Conservation (phyloP, 805 yeast species). For the Metschnikowia peoriensis region DNA sequence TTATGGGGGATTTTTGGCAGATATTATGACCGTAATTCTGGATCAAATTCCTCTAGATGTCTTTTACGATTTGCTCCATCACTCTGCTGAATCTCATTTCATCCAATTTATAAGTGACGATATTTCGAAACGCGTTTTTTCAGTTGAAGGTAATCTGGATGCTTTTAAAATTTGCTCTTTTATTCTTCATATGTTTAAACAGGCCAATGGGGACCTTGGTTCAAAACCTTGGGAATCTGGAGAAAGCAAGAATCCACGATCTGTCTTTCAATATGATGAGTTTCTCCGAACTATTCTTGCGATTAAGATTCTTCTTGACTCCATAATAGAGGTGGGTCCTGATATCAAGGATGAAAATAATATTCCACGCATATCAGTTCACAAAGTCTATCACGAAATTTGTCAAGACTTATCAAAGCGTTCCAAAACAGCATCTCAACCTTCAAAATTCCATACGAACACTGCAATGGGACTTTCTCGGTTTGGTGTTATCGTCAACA, state of each 20-base stretch:
- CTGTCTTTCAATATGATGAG: conserved; percentile 40
- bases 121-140: not conserved
- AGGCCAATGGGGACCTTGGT: not conserved
- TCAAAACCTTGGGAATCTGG: not conserved
- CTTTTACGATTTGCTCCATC: conserved; percentile 38
- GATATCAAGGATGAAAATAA: not conserved
- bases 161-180: conserved; percentile 24
- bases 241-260: conserved; percentile 9
- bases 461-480: conserved; percentile 35
- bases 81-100: conserved; percentile 21
- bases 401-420: conserved; percentile 38
- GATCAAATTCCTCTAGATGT: conserved; percentile 36
- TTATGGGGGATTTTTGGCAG: conserved; percentile 29
- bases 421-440: conserved; percentile 23
- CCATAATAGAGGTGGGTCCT: not conserved
- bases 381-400: conserved; percentile 39
- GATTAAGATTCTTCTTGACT: conserved; percentile 28
- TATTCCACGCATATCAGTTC: conserved; percentile 26
- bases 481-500: conserved; percentile 39
- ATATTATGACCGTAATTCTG: conserved; percentile 23
- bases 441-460: conserved; percentile 8
- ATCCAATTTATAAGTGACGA: not conserved
- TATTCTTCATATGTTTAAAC: conserved; percentile 33
- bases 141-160: conserved; percentile 21
- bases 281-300: conserved; percentile 42